Base-by-base conservation (phyloP, 805 yeast species). In the Yamadazyma sp. region DNA sequence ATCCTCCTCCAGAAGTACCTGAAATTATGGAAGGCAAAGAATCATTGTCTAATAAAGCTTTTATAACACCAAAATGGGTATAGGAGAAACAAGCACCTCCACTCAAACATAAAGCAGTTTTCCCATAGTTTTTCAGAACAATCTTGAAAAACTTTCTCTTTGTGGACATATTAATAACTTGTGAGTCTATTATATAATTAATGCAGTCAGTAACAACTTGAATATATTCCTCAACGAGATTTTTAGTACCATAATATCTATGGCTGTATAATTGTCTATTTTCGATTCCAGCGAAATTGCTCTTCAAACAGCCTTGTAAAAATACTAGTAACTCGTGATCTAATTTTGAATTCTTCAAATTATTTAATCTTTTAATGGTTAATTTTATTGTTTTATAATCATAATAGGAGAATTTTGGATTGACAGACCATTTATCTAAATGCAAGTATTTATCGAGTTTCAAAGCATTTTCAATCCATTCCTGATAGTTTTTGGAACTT, bases 81-180 rank as follows among this genome's bases (percentile, higher is more conserved):
- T 82, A 80, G 1, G 89, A 77, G 55, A 84, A 85, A 20, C 84
- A 75, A 1, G 88, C 94, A 16, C 93, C 94, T 3, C 94, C 93
- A 37, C 83, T 75, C 18, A 84, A 63, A 43, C 86, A 79, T 11
- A 84, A 60, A 0, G 91, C 88, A 0, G 87, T 68, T 39, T 74
- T 75, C 7, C 94, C 94, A 52, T 74, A 80, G 52, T 82, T 82
- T 50, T 75, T 74, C 56, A 71, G 72, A 18, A 80, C 65, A 7
- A 72, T 69, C 33, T 71, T 68, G 61, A 84, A 81, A 39, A 83
- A 71, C 5, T 58, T 52, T 14, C 69, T 58, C 52, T 80, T 82
- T 1, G 65, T 55, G 0, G 54, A 60, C 2, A 49, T 34, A 2
- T 73, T 44, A 0, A 81, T 52, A 1, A 54, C 39, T 0, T 50